Conservation (phyloP, 768 basidiomycete species). For the Hygrophoropsis aurantiaca region DNA sequence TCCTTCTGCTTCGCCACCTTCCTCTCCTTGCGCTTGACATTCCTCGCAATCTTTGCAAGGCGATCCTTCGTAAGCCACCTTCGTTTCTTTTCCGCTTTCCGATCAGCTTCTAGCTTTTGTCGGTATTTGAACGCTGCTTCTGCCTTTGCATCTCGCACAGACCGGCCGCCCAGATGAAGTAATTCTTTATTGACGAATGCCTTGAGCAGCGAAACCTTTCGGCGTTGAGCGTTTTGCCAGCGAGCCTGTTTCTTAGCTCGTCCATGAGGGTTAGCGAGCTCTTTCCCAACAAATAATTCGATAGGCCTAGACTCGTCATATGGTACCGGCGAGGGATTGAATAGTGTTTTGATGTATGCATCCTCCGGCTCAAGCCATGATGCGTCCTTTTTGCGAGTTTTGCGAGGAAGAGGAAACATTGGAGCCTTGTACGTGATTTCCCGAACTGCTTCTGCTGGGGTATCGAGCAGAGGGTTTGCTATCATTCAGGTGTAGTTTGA, state of each 20-base stretch:
- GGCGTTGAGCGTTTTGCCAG: constrained; percentile 59
- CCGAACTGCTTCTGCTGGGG: constrained; percentile 55
- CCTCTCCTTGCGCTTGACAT: constrained; percentile 39
- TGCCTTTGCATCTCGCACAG: constrained; percentile 59
- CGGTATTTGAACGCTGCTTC: constrained; percentile 79
- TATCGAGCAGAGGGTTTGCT: constrained; percentile 58
- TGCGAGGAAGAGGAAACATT: constrained; percentile 42
- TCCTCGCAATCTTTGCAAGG: constrained; percentile 36
- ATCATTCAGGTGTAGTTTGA: not conserved
- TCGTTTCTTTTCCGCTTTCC: constrained; percentile 60
- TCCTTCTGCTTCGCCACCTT: constrained; percentile 50
- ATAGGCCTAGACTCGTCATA: constrained; percentile 57
- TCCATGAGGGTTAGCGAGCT: constrained; percentile 80
- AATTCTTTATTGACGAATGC: constrained; percentile 56
- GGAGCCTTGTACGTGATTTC: constrained; percentile 74
- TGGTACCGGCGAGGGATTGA: constrained; percentile 38
- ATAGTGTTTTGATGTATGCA: constrained; percentile 56
- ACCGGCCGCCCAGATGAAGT: constrained; percentile 58
- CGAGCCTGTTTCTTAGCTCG: constrained; percentile 79
- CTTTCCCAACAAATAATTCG: constrained; percentile 63
- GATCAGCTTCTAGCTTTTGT: constrained; percentile 54
- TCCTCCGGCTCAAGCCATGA: constrained; percentile 49
- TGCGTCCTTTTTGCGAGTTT: constrained; percentile 28
- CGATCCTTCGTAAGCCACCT: constrained; percentile 43
- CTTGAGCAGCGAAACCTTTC: constrained; percentile 49